Evolutionary conservation across 2,329 filamentous ascomycete species (phyloP).

Genomic region (Colletotrichum zoysiae): DNA sequence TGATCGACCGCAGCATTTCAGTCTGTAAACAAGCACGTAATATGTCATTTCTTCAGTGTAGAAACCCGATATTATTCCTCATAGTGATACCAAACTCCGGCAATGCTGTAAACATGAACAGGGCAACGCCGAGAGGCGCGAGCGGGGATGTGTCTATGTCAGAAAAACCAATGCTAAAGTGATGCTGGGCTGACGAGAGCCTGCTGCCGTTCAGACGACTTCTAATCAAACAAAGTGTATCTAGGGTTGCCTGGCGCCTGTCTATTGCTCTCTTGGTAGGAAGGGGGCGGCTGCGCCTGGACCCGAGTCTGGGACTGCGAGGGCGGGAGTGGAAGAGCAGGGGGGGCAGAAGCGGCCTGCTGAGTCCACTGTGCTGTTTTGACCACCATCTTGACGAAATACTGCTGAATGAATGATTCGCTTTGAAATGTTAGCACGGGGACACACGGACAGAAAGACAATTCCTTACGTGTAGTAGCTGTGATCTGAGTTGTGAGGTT

Average conservation of each 20-base stretch:
- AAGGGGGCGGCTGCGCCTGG: constrained; percentile 26
- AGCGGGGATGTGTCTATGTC: constrained; percentile 12
- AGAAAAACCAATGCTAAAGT: neutral
- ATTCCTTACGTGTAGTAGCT: constrained; percentile 80
- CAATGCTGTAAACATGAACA: constrained; percentile 12
- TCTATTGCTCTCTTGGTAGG: constrained; percentile 39
- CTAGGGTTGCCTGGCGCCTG: constrained; percentile 31
- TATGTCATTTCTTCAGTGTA: neutral
- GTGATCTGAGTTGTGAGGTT: constrained; percentile 81
- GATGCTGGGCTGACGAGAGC: constrained; percentile 4
- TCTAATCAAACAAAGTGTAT: constrained; percentile 40
- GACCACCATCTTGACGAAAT: constrained; percentile 77
- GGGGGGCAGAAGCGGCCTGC: constrained; percentile 14
- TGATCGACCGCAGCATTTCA: neutral
- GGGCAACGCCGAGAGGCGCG: neutral
- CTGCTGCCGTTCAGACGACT: constrained; percentile 9
- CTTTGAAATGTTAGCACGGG: constrained; percentile 52
- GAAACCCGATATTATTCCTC: neutral
- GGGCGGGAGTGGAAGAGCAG: constrained; percentile 26
- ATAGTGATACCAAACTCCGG: constrained; percentile 16
- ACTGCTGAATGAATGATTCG: constrained; percentile 82
- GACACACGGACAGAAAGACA: neutral
- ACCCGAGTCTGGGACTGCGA: constrained; percentile 21
- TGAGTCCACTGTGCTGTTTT: constrained; percentile 60
- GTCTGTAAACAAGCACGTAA: neutral